phyloP scores from a whole-genome alignment of 2,329 filamentous ascomycete species.

The Neoarthrinium moseri region DNA sequence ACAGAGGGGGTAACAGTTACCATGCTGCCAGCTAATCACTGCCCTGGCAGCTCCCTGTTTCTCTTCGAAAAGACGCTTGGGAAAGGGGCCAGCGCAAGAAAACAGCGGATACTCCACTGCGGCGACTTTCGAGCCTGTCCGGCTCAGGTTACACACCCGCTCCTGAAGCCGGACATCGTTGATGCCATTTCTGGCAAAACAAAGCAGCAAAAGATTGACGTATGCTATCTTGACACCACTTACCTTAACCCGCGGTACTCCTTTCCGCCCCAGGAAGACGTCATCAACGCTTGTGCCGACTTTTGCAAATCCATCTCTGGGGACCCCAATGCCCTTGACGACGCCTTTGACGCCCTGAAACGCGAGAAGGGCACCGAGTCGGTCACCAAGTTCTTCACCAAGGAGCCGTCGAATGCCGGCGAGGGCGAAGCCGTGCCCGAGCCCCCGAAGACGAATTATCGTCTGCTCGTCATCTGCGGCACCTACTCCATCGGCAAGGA shows the following conservation, averaged over 20 bases:
- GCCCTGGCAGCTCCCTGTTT: conserved; percentile 90
- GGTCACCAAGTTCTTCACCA: conserved; percentile 54
- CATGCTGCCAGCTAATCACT: conserved; percentile 96
- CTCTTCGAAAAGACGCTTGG: conserved; percentile 79
- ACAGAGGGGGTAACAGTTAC: conserved; percentile 84
- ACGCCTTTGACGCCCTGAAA: conserved; percentile 44
- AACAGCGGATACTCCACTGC: conserved; percentile 86
- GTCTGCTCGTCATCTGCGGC: conserved; percentile 87
- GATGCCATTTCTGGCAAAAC: conserved; percentile 70
- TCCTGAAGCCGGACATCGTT: conserved; percentile 72
- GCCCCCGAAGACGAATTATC: conserved; percentile 44
- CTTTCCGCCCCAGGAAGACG: conserved; percentile 85
- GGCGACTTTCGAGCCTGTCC: conserved; percentile 93
- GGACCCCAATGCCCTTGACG: conserved; percentile 51
- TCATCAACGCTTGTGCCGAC: conserved; percentile 83
- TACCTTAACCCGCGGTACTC: conserved; percentile 95
- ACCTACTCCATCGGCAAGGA: conserved; percentile 99
- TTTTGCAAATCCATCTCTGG: conserved; percentile 79
- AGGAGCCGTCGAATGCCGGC: conserved; percentile 23
- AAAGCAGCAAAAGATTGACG: conserved; percentile 84
- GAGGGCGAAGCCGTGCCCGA: background rate
- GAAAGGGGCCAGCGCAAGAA: conserved; percentile 55
- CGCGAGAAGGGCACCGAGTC: conserved; percentile 39
- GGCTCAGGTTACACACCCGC: conserved; percentile 77
- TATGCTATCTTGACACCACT: conserved; percentile 96